Evolutionary conservation across 164 flowering plant species (phyloP).

Genomic region (Magnolia officinalis): DNA sequence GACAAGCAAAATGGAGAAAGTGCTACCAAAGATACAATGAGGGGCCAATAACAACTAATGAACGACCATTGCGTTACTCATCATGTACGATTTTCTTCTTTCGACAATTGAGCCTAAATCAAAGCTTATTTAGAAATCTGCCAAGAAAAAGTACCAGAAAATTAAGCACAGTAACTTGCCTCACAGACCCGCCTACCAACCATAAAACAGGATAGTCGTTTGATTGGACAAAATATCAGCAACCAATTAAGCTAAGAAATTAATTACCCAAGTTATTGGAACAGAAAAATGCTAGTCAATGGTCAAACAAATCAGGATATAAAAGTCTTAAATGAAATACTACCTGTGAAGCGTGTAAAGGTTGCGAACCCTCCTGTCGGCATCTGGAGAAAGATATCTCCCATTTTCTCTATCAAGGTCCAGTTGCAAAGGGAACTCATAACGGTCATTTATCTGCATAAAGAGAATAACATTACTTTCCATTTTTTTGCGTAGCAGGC

Average conservation of each 20-base stretch:
- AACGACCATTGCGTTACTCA: neutral
- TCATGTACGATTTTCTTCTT: neutral
- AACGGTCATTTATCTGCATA: conserved; percentile 60
- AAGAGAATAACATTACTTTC: neutral
- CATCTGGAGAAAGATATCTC: conserved; percentile 63
- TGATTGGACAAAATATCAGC: neutral
- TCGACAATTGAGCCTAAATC: neutral
- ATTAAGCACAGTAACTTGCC: neutral
- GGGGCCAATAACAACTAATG: neutral
- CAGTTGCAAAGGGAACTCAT: conserved; percentile 59
- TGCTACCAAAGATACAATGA: neutral
- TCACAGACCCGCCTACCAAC: neutral
- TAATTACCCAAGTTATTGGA: neutral
- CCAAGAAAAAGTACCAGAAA: neutral
- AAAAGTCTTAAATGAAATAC: neutral
- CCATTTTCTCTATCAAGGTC: conserved; percentile 63
- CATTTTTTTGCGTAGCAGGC: neutral
- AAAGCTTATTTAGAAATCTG: neutral
- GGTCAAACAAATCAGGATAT: neutral
- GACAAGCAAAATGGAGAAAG: neutral
- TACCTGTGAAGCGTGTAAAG: conserved; percentile 68
- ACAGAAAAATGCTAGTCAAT: neutral
- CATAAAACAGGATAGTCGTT: neutral
- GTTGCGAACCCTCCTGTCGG: conserved; percentile 59
- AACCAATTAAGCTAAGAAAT: neutral